Evolutionary conservation across 257 asterid genomes (phyloP).

Genomic region (Echium plantagineum): DNA sequence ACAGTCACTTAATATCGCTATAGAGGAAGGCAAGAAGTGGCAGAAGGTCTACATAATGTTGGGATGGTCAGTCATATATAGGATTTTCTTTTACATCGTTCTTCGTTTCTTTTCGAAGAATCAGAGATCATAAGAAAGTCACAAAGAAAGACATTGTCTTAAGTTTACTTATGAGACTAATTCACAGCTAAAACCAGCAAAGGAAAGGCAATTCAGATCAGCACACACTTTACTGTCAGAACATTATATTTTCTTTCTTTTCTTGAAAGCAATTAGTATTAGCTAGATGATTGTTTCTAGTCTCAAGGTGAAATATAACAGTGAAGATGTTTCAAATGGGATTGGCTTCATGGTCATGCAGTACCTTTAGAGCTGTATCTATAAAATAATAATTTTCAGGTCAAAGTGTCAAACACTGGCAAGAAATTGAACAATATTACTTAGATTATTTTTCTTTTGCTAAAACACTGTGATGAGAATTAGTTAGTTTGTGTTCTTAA

Average conservation of each 20-base stretch:
- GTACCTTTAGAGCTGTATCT: no score
- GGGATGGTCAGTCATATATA: conserved; percentile 65
- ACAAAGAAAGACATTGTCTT: neutral
- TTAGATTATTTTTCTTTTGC: no score
- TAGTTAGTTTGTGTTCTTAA: no score
- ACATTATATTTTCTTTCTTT: neutral
- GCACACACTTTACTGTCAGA: neutral
- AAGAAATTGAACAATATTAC: neutral
- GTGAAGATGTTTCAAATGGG: no score
- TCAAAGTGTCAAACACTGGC: neutral
- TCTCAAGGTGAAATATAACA: neutral
- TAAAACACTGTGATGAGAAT: no score
- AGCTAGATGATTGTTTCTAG: conserved; percentile 3
- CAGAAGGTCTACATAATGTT: conserved; percentile 47
- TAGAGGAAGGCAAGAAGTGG: conserved; percentile 37
- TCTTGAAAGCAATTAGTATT: neutral
- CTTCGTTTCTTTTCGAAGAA: conserved; percentile 76
- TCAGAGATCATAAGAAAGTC: conserved; percentile 32
- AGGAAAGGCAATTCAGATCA: neutral
- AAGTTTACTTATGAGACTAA: neutral
- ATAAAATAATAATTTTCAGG: no score
- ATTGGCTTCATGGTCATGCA: no score
- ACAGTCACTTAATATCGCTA: conserved; percentile 33
- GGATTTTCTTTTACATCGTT: conserved; percentile 53
- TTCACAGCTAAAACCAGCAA: neutral